phyloP scores from a whole-genome alignment of 176 grass and related monocot species.

The Oryza brachyantha region DNA sequence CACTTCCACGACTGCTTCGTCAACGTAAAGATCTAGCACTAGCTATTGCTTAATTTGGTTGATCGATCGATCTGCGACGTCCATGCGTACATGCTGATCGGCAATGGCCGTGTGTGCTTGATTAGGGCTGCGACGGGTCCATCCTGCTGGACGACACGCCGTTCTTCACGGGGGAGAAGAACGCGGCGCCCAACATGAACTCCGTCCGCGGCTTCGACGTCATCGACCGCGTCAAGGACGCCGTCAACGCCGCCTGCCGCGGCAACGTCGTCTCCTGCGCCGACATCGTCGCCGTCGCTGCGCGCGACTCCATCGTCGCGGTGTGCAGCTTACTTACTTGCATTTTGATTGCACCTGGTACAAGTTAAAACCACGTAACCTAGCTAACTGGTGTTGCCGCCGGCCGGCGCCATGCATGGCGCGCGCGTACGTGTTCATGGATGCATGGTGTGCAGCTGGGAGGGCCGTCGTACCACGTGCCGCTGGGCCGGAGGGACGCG shows the following conservation, averaged over 20 bases:
- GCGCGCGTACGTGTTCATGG: too few species aligned
- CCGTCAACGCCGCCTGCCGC: slow-evolving; percentile 57
- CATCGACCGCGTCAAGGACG: slow-evolving; percentile 66
- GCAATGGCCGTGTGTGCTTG: background rate
- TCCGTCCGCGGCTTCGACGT: slow-evolving; percentile 70
- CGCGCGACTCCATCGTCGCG: slow-evolving; percentile 71
- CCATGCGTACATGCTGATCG: background rate
- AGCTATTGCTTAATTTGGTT: background rate
- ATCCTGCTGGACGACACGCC: slow-evolving; percentile 78
- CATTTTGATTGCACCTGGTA: too few species aligned
- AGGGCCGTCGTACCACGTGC: slow-evolving; percentile 61
- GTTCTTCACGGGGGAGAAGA: slow-evolving; percentile 75
- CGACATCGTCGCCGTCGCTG: slow-evolving; percentile 62
- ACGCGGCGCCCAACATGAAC: slow-evolving; percentile 57
- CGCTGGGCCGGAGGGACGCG: slow-evolving; percentile 60
- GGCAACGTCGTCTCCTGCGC: slow-evolving; percentile 72
- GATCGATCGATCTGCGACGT: background rate
- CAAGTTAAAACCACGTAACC: too few species aligned
- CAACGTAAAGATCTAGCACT: slow-evolving; percentile 23
- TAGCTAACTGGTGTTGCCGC: too few species aligned
- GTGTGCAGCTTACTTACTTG: slow-evolving; percentile 13
- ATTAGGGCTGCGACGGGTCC: slow-evolving; percentile 84
- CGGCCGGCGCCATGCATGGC: too few species aligned
- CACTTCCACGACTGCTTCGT: slow-evolving; percentile 95
- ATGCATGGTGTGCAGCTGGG: slow-evolving; percentile 65